phyloP scores from a whole-genome alignment of 2,329 filamentous ascomycete species.

The Scopulariopsis brevicaulis region DNA sequence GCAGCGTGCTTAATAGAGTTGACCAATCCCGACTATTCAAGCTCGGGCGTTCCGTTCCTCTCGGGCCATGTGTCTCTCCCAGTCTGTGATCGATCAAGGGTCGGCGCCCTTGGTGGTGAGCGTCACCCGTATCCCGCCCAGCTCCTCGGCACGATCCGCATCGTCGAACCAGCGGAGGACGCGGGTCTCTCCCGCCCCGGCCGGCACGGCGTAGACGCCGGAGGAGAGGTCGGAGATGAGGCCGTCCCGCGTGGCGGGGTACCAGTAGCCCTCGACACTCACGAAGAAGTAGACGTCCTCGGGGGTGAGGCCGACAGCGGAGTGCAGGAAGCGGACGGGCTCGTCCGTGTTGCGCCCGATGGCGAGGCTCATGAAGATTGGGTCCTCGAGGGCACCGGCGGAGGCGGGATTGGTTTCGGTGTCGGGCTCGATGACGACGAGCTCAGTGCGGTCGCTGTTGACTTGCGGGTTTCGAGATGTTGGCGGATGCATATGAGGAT shows the following conservation, averaged over 20 bases:
- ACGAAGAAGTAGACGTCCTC: conserved; percentile 7
- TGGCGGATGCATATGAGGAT: no score
- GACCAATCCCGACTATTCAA: background rate
- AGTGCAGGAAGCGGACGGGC: conserved; percentile 7
- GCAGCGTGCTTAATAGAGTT: background rate
- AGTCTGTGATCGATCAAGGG: background rate
- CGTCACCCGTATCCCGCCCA: background rate
- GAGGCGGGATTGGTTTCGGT: background rate
- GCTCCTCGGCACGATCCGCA: background rate
- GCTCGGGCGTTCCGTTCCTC: background rate
- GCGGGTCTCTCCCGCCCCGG: background rate
- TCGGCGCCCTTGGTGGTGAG: background rate
- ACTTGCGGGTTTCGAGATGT: background rate
- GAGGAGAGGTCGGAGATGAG: background rate
- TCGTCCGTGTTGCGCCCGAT: conserved; percentile 5
- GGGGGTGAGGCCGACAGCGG: conserved; percentile 6
- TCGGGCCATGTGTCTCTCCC: background rate
- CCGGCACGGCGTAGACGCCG: background rate
- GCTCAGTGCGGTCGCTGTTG: background rate
- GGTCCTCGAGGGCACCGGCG: conserved; percentile 3
- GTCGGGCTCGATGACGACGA: conserved; percentile 8
- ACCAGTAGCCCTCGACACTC: background rate
- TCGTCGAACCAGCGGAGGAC: background rate
- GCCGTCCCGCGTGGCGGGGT: background rate
- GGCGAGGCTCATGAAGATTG: conserved; percentile 11